Evolutionary conservation across 2,329 filamentous ascomycete species (phyloP).

Genomic region (Amauroascus verrucosus): DNA sequence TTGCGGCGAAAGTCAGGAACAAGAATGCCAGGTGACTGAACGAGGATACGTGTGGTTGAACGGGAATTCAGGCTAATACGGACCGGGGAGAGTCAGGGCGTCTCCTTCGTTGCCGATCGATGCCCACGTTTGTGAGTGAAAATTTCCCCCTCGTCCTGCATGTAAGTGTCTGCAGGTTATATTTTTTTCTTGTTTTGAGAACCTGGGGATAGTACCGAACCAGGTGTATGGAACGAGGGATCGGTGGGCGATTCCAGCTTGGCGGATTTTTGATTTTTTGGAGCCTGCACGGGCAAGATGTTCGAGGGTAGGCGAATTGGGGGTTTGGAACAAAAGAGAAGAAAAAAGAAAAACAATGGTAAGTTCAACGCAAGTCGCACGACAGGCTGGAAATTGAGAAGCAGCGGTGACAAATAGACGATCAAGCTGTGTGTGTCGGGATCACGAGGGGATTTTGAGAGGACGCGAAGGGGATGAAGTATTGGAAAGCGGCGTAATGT

Average conservation of each 20-base stretch:
- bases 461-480: neutral
- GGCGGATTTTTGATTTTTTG: neutral
- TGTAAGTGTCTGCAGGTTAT: conserved; percentile 13
- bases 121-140: conserved; percentile 16
- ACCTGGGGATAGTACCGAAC: conserved; percentile 2
- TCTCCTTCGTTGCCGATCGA: conserved; percentile 16
- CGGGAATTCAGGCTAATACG: conserved; percentile 5
- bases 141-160: conserved; percentile 7
- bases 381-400: neutral
- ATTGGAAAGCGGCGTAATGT: conserved; percentile 11
- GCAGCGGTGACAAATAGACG: conserved; percentile 9
- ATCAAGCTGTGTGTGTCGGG: neutral
- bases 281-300: neutral
- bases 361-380: conserved; percentile 1
- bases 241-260: conserved; percentile 5
- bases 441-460: conserved; percentile 5
- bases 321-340: neutral
- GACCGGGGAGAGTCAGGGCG: neutral
- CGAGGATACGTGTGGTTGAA: conserved; percentile 5
- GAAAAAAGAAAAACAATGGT: neutral
- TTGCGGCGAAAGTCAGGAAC: conserved; percentile 3
- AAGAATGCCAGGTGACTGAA: conserved; percentile 2
- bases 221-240: conserved; percentile 2
- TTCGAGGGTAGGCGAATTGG: neutral
- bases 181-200: neutral